Evolutionary conservation across 2,329 filamentous ascomycete genomes (phyloP), one percentile per base, ranked within the genome.

Genomic region (Fusarium sp.): DNA sequence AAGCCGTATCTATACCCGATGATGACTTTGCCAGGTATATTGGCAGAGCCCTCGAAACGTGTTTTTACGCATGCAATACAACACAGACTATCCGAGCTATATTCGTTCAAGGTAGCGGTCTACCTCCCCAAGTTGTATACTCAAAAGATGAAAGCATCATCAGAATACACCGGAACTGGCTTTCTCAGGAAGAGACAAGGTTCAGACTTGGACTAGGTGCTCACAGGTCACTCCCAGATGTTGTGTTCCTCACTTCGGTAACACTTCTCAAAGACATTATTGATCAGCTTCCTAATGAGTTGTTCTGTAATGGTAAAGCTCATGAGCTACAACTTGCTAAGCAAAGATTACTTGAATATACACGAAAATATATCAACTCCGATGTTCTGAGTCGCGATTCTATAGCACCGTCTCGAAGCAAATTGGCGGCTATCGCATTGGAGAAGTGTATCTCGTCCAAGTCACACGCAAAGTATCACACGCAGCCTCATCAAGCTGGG

Each of bases 21-120:
- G 27, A 33, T 7, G 3, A 14, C 2, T 65, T 68, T 23, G 48
- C 60, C 11, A 17, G n/a, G 2, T 33, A 56, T 3, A 23, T 57
- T 17, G 5, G 33, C 7, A 64, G 49, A 9, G 22, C 48, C 17
- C 23, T 68, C 13, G 53, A 41, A 22, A 56, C 56, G 11, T 65
- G 33, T 6, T 14, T 68, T 0, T 46, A 19, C 19, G 41, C 51
- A 4, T 53, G 46, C 11, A 2, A 23, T 6, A 9, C 33, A 7
- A 35, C 55, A 4, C 37, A 56, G 23, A 25, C 51, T 41, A 17
- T 30, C 20, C 4, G 25, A 11, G 7, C 37, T 44, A 32, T 43
- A 7, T 65, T 65, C 22, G 53, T 65, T 6, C 17, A 48, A 8
- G 60, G 45, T 5, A 37, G 33, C 0, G 10, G 44, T 33, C 17